Evolutionary conservation across 805 yeast species (phyloP).

Genomic region (Nakazawaea peltata): DNA sequence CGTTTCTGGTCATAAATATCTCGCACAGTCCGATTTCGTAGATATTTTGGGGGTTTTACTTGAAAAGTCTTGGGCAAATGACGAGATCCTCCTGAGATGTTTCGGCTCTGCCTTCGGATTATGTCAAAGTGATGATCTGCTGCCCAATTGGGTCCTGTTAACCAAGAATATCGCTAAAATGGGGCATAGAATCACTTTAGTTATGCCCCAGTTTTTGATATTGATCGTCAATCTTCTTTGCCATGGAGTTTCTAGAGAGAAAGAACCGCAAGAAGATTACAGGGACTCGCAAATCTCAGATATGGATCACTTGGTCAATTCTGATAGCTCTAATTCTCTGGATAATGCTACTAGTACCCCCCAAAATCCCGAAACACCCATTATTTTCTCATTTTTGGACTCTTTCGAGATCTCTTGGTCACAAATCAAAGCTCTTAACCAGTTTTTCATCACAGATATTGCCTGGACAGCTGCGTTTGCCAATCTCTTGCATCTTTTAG

Average conservation of each 20-base stretch:
- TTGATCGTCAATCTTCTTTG: constrained; percentile 13
- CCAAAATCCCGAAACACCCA: not conserved
- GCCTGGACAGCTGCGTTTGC: no score
- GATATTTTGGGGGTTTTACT: constrained; percentile 37
- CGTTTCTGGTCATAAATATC: constrained; percentile 38
- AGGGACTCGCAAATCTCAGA: no score
- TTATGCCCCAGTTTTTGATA: constrained; percentile 36
- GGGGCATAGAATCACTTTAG: constrained; percentile 14
- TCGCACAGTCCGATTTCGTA: constrained; percentile 45
- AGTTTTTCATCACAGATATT: not conserved
- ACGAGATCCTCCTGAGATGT: constrained; percentile 32
- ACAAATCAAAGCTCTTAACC: not conserved
- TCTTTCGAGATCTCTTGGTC: not conserved
- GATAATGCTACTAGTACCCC: no score
- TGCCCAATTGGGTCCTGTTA: constrained; percentile 10
- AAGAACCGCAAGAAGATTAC: no score
- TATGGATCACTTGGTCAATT: no score
- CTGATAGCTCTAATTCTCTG: no score
- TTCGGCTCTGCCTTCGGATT: constrained; percentile 41
- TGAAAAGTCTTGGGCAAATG: constrained; percentile 35
- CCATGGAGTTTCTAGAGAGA: constrained; percentile 6
- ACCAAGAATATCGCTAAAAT: constrained; percentile 13
- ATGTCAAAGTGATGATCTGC: constrained; percentile 18
- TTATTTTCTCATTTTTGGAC: not conserved
- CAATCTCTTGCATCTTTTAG: no score